Evolutionary conservation across 2,329 filamentous ascomycete genomes (phyloP).

Genomic region (Pezicula radicicola): DNA sequence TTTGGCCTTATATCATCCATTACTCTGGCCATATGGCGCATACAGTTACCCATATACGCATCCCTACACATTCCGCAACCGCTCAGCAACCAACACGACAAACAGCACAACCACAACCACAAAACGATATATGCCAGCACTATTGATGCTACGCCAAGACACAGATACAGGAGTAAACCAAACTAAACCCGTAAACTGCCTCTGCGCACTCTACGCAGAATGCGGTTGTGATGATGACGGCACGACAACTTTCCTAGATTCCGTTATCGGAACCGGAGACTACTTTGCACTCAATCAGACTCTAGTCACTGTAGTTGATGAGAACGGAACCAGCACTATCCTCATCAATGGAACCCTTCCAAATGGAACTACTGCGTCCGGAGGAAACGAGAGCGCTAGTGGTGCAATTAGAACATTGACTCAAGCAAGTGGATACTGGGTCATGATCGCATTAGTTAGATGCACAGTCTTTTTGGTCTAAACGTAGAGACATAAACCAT

Average conservation of each 20-base stretch:
- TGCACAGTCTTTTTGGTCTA: conserved; percentile 16
- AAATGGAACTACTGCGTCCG: conserved; percentile 58
- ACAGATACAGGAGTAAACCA: conserved; percentile 42
- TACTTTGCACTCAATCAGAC: conserved; percentile 57
- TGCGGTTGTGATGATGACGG: conserved; percentile 71
- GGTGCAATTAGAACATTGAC: conserved; percentile 17
- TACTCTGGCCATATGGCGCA: conserved; percentile 60
- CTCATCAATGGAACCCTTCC: conserved; percentile 74
- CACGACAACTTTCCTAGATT: conserved; percentile 54
- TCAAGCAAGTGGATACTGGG: conserved; percentile 21
- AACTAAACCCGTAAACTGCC: conserved; percentile 57
- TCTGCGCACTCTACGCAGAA: conserved; percentile 51
- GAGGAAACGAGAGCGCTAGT: conserved; percentile 38
- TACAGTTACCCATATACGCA: conserved; percentile 59
- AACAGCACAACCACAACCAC: conserved; percentile 40
- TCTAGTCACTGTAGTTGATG: conserved; percentile 57
- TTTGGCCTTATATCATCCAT: conserved; percentile 32
- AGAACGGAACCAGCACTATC: conserved; percentile 63
- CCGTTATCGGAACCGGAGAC: conserved; percentile 63
- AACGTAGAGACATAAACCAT: not conserved
- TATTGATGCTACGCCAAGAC: conserved; percentile 12
- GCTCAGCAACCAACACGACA: conserved; percentile 25
- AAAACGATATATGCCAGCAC: conserved; percentile 38
- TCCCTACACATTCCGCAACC: conserved; percentile 52
- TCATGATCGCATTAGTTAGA: conserved; percentile 25